Base-by-base conservation (phyloP, 1,284 basidiomycete genomes). In the Papiliotrema flavescens region DNA sequence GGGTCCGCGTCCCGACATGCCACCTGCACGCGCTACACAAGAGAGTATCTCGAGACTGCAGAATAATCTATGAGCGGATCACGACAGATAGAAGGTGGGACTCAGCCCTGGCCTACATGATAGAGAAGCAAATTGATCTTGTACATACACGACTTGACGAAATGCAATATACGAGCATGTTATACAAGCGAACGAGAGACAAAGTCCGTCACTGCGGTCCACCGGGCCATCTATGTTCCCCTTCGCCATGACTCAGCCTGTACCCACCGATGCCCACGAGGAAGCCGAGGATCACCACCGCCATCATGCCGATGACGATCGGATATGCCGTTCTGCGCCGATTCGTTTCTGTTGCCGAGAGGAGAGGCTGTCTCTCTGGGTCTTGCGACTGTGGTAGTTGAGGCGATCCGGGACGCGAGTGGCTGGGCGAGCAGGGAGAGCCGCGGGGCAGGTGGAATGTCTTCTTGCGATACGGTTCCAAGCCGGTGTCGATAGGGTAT, bases 191-290 rank as follows among this genome's bases (percentile, higher is more conserved):
- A 35, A 6, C 40, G 40, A 3, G 1, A 41, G n/a, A 23, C 23
- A 45, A 37, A 19, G 17, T 40, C 34, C 23, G 7, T 20, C 14
- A 35, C 19, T 58, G 53, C 23, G 64, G 62, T 39, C 66, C 64
- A 8, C 68, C 68, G 39, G 66, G 68, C 65, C 63, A 67, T 28
- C 64, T 57, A 1, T 52, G 62, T 7, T 63, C 63, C 5, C 66
- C 68, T 44, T 54, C 61, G 3, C 68, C 68, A 22, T 54, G 56
- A 15, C 66, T 61, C 32, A 68, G 46, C 22, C 53, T 54, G 61
- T 62, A 68, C 1, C 66, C 68, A 3, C 68, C 68, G 36, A 66
- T 53, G 1, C 57, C 63, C 14, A 66, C 36, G 37, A 70, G 41
- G 14, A 57, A 32, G 19, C 55, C 57, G 11, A 62, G 8, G 14